Conservation (phyloP, 2,329 filamentous ascomycete species). For the Penicillium olsonii region DNA sequence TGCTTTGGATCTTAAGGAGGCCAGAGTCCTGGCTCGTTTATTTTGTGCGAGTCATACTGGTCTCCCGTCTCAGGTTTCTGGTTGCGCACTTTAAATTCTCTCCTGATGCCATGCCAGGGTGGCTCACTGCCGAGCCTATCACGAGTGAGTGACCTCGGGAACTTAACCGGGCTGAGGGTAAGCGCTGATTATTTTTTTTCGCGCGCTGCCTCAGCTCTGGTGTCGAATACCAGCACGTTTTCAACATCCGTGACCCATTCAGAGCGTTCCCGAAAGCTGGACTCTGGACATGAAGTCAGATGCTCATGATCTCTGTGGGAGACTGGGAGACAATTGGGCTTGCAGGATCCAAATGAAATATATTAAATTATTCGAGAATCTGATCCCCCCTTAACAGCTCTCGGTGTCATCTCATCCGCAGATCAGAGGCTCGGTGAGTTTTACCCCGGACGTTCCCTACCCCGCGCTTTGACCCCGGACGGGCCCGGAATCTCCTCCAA, state of each 20-base stretch:
- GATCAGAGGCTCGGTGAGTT: constrained; percentile 10
- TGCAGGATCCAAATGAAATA: constrained; percentile 9
- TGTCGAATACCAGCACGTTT: neutral
- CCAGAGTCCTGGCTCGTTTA: constrained; percentile 4
- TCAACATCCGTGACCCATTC: constrained; percentile 2
- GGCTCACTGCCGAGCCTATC: constrained; percentile 11
- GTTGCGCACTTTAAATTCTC: constrained; percentile 2
- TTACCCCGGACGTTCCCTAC: constrained; percentile 17
- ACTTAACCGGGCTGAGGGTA: constrained; percentile 18
- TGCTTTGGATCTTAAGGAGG: constrained; percentile 5
- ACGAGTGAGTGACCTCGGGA: constrained; percentile 5
- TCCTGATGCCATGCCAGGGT: constrained; percentile 6
- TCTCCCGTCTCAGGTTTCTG: constrained; percentile 1
- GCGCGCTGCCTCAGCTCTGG: constrained; percentile 10
- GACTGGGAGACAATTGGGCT: neutral
- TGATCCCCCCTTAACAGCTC: constrained; percentile 1
- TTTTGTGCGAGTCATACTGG: constrained; percentile 5
- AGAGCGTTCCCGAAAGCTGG: constrained; percentile 9
- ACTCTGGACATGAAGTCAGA: constrained; percentile 7
- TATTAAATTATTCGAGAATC: neutral
- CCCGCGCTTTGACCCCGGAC: constrained; percentile 16
- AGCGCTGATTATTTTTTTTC: constrained; percentile 12
- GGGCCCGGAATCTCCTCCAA: constrained; percentile 16
- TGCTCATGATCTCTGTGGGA: constrained; percentile 6
- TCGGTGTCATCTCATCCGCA: constrained; percentile 10